Conservation (phyloP, 2,329 filamentous ascomycete species). For the Corynespora cassiicola region DNA sequence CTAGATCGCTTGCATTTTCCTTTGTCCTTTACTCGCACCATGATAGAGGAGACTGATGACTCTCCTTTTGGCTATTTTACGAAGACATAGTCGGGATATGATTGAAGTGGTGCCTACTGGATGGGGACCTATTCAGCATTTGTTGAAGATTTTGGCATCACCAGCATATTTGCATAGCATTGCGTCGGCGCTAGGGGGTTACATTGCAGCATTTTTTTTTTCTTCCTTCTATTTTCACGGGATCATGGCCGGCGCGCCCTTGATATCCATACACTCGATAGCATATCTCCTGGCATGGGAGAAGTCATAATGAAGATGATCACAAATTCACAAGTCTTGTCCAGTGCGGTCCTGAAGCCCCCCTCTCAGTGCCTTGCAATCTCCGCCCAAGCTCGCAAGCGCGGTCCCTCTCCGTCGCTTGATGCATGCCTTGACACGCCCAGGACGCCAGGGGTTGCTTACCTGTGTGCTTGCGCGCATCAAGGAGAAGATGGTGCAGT, state of each 20-base stretch:
- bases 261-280: constrained; percentile 11
- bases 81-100: constrained; percentile 19
- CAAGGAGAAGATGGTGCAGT: no score
- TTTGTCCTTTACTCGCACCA: constrained; percentile 22
- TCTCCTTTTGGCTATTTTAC: constrained; percentile 16
- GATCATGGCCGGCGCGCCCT: constrained; percentile 17
- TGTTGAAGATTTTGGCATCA: constrained; percentile 11
- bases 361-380: no score
- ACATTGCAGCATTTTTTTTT: constrained; percentile 11
- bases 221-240: constrained; percentile 7
- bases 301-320: constrained; percentile 9
- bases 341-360: no score
- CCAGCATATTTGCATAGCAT: constrained; percentile 19
- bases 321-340: no score
- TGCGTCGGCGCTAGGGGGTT: constrained; percentile 22
- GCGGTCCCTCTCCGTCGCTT: no score
- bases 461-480: no score
- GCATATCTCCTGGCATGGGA: constrained; percentile 6
- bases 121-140: constrained; percentile 19
- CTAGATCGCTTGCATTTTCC: constrained; percentile 35
- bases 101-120: constrained; percentile 27
- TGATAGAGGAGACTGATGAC: constrained; percentile 13
- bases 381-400: no score
- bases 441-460: no score
- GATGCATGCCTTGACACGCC: no score